Conservation (phyloP, 2,329 filamentous ascomycete genomes). For the Pseudocercospora cruenta region DNA sequence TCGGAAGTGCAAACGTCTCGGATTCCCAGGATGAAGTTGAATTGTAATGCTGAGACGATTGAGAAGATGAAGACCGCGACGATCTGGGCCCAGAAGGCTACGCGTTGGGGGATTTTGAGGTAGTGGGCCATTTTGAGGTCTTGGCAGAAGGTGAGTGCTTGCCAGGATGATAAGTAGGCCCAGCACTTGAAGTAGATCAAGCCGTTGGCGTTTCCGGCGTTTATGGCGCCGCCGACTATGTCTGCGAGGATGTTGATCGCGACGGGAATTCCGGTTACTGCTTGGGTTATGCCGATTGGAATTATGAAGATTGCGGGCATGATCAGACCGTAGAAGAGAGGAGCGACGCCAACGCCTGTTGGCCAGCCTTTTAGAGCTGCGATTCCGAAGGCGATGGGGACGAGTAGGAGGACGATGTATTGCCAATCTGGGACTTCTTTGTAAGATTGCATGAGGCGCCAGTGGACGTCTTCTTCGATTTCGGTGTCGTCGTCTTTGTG, state of each 20-base stretch:
- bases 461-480: slow-evolving; percentile 72
- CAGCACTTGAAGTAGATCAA: slow-evolving; percentile 84
- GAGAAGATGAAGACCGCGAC: slow-evolving; percentile 76
- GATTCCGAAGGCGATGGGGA: slow-evolving; percentile 21
- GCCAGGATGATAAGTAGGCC: slow-evolving; percentile 48
- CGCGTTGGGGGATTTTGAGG: slow-evolving; percentile 79
- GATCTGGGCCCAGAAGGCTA: slow-evolving; percentile 75
- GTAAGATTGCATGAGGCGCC: slow-evolving; percentile 79
- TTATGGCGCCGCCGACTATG: slow-evolving; percentile 79
- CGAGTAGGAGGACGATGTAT: slow-evolving; percentile 56
- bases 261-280: slow-evolving; percentile 69
- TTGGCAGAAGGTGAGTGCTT: slow-evolving; percentile 84
- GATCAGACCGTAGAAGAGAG: slow-evolving; percentile 63
- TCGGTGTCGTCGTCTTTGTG: slow-evolving; percentile 10
- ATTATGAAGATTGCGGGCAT: slow-evolving; percentile 60
- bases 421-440: slow-evolving; percentile 78
- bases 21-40: slow-evolving; percentile 49
- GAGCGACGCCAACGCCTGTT: slow-evolving; percentile 79
- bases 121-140: slow-evolving; percentile 86
- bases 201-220: slow-evolving; percentile 80
- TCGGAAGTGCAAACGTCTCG: slow-evolving; percentile 8
- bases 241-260: slow-evolving; percentile 58
- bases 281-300: slow-evolving; percentile 89
- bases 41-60: slow-evolving; percentile 47
- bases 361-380: slow-evolving; percentile 60